Base-by-base conservation (phyloP, 345 rosid genomes). In the Sisymbrium irio region DNA sequence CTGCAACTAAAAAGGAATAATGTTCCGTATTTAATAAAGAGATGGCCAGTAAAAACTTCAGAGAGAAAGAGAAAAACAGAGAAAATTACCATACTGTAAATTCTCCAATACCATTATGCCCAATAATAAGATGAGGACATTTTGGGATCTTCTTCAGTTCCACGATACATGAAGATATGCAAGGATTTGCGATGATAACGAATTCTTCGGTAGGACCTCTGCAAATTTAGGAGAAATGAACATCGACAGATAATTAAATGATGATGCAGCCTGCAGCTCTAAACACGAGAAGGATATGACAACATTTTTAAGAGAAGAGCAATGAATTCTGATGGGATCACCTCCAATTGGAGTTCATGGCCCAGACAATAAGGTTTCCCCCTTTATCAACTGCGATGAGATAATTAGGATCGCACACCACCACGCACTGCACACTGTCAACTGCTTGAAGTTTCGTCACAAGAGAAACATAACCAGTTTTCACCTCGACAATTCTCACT, bases 341-440 rank as follows among this genome's bases (percentile, higher is more conserved):
- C 97, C 97, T 94, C 97, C 97, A 94, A 39, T 79, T 47, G 35
- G 83, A 79, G 82, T 88, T 80, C 97, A 94, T 91, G 83, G 55
- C 82, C 97, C 97, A 94, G 3, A 89, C 70, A 60, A 84, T 84
- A 51, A 94, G 81, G 64, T 80, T 82, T 64, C 98, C 96, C 81
- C 85, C 84, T 73, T 82, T 88, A 73, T 83, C 91, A 72, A 78
- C 83, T 67, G 90, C 96, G 65, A 88, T 69, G 65, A 91, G 81
- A 81, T 73, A 73, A 51, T 83, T 72, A 61, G 89, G 92, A 77
- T 84, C 85, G 64, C 85, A 85, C 45, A 88, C 88, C 86, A 87
- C 75, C 72, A 88, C 40, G 5, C 93, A 83, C 40, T 73, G 87
- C 74, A 89, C 58, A 46, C 63, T 74, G 70, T 89, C 89, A 75